Conservation (phyloP, 108 stramenopile genomes). For the Stephanodiscus minutulus region DNA sequence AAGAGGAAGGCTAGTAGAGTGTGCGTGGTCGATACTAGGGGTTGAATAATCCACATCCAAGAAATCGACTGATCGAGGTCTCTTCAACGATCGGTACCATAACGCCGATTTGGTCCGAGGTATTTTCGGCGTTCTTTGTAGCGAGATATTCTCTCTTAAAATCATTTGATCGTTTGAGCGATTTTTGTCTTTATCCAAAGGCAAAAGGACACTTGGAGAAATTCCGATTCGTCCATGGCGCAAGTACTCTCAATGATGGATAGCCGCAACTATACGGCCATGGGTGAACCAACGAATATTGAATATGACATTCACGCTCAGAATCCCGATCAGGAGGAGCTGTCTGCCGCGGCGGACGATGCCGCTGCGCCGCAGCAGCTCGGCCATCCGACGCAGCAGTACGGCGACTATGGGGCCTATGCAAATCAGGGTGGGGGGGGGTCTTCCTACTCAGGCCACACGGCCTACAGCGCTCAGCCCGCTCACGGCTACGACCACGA, state of each 20-base stretch:
- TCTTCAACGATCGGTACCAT: too few relatives aligned
- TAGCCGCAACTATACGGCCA: slow-evolving; percentile 42
- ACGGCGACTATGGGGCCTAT: slow-evolving; percentile 16
- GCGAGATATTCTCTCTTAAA: too few relatives aligned
- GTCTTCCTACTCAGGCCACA: slow-evolving; percentile 8
- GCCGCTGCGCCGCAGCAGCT: background rate
- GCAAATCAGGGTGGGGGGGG: background rate
- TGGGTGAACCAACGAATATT: slow-evolving; percentile 24
- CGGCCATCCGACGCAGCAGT: background rate
- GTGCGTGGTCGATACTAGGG: background rate
- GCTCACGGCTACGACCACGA: slow-evolving; percentile 13
- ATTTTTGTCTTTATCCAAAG: background rate
- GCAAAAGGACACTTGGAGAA: background rate
- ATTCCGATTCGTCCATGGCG: slow-evolving; percentile 27
- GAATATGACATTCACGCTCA: slow-evolving; percentile 25
- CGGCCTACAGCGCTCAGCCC: slow-evolving; percentile 7
- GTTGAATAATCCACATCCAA: background rate
- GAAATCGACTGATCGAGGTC: too few relatives aligned
- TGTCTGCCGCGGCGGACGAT: slow-evolving; percentile 2
- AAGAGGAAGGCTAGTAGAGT: background rate
- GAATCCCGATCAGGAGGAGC: slow-evolving; percentile 12
- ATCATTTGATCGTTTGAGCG: too few relatives aligned
- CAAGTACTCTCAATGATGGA: slow-evolving; percentile 47
- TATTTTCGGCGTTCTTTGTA: too few relatives aligned
- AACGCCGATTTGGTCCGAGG: too few relatives aligned